Base-by-base conservation (phyloP, 1,139 yeast species). In the Protomyces macrosporus region DNA sequence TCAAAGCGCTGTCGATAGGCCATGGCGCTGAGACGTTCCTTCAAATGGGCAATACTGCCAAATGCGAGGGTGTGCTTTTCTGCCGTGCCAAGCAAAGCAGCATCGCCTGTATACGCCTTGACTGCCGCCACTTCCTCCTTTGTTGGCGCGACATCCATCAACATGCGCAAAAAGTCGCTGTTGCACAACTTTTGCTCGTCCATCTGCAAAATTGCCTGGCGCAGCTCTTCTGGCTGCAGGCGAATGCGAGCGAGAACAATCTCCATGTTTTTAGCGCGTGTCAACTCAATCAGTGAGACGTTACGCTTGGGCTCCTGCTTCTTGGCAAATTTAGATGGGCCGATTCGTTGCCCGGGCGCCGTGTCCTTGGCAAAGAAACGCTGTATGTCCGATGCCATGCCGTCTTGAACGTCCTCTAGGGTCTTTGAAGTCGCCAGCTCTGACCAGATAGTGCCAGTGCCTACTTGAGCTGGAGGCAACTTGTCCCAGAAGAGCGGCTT, bases 401-500 rank as follows among this genome's bases (percentile, higher is more conserved):
- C 30, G 32, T 57, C 50, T 30, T 57, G 55, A 3, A 50, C 37
- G 32, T 52, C 35, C 4, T 59, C 56, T 16, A 53, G 16, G 34
- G 32, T 42, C 36, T 36, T 34, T 6, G 52, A 6, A 4, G 35
- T 9, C 37, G 36, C 37, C 30, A 59, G 42, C 5, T 40, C 50
- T 45, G 35, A 30, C 63, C 63, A 59, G 30, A 59, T 59, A 14
- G 57, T 52, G 35, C 48, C 48, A 14, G 33, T 10, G 32, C 39
- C 37, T 4, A 52, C 30, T 7, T 45, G 5, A 10, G 16, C 6
- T 10, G 53, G n/a, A 16, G 36, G 33, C 16, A 59, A 42, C 36
- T 59, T 59, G 23, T 51, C 56, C 63, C 63, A 59, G 30, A 59
- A 59, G 6, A 59, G 52, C 4, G 63, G 63, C 53, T 59, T 59